Evolutionary conservation across 1,139 yeast genomes (phyloP).

Genomic region (Debaryomycetaceae sp.): DNA sequence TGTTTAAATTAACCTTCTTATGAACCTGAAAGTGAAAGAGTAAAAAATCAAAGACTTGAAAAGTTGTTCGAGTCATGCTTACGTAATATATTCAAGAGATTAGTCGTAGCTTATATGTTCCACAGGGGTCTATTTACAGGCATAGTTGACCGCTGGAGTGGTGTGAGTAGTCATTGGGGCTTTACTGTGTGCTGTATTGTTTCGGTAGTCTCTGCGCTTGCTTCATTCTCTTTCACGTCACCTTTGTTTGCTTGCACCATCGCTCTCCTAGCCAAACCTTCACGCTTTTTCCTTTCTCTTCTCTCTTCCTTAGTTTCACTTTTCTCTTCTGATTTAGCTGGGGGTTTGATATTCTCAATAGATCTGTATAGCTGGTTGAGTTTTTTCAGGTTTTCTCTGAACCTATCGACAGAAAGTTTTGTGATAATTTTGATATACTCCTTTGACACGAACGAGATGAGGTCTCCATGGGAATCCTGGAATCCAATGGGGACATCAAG

Average conservation of each 20-base stretch:
- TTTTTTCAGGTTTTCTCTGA: slow-evolving; percentile 58
- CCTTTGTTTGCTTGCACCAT: slow-evolving; percentile 16
- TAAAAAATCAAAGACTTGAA: not conserved
- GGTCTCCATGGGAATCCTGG: slow-evolving; percentile 25
- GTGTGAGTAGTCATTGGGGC: no score
- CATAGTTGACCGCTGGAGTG: no score
- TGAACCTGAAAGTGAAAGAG: not conserved
- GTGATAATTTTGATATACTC: slow-evolving; percentile 50
- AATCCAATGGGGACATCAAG: slow-evolving; percentile 74
- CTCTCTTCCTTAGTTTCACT: slow-evolving; percentile 50
- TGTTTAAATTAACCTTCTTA: not conserved
- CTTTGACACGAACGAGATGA: slow-evolving; percentile 44
- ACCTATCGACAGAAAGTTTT: slow-evolving; percentile 52
- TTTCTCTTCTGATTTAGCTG: slow-evolving; percentile 6
- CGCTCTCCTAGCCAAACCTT: slow-evolving; percentile 55
- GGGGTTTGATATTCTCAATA: slow-evolving; percentile 27
- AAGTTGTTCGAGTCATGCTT: not conserved
- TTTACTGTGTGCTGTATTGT: no score
- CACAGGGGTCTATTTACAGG: no score
- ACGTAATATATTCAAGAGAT: not conserved
- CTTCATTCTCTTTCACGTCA: slow-evolving; percentile 11
- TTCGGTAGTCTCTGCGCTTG: slow-evolving; percentile 2
- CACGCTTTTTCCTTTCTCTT: slow-evolving; percentile 53
- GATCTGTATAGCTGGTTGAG: slow-evolving; percentile 45
- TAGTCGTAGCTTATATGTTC: no score